A percentile compares a stretch with the other conserved stretches of the same genome.
phyloP scores from a whole-genome alignment of 2,329 filamentous ascomycete species.

The Beauveria brongniartii region DNA sequence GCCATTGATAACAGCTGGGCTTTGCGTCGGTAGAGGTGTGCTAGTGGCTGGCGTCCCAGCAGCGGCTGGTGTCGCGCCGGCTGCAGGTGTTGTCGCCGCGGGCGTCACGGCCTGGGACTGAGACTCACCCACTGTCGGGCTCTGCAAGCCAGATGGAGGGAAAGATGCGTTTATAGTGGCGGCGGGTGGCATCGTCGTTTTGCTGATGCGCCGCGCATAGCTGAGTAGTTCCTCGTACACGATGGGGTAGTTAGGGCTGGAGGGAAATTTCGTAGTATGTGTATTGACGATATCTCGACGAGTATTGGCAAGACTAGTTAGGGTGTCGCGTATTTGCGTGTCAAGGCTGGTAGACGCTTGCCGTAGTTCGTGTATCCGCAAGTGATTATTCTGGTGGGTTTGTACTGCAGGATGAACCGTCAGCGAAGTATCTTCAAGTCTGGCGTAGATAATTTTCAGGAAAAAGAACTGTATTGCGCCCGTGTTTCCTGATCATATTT shows the following conservation, averaged over 20 bases:
- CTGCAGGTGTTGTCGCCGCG: constrained; percentile 21
- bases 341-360: constrained; percentile 58
- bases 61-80: constrained; percentile 20
- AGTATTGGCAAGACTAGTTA: constrained; percentile 61
- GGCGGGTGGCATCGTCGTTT: constrained; percentile 66
- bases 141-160: constrained; percentile 22
- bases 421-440: neutral
- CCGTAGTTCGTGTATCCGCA: constrained; percentile 61
- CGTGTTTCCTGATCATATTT: constrained; percentile 10
- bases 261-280: constrained; percentile 47
- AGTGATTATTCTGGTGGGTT: constrained; percentile 66
- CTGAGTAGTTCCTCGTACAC: constrained; percentile 65
- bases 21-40: constrained; percentile 27
- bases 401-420: constrained; percentile 42
- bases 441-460: neutral
- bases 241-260: constrained; percentile 45
- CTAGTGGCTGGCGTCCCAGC: constrained; percentile 24
- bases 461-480: no score
- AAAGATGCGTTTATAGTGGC: constrained; percentile 34
- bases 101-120: constrained; percentile 18
- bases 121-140: constrained; percentile 23
- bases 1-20: constrained; percentile 26
- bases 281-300: constrained; percentile 64
- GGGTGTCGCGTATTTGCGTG: constrained; percentile 61
- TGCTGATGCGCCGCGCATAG: constrained; percentile 73